Percentiles rank a stretch among this genome's conserved stretches.
phyloP scores from a whole-genome alignment of 2,329 filamentous ascomycete species.

The Clonostachys sp. region DNA sequence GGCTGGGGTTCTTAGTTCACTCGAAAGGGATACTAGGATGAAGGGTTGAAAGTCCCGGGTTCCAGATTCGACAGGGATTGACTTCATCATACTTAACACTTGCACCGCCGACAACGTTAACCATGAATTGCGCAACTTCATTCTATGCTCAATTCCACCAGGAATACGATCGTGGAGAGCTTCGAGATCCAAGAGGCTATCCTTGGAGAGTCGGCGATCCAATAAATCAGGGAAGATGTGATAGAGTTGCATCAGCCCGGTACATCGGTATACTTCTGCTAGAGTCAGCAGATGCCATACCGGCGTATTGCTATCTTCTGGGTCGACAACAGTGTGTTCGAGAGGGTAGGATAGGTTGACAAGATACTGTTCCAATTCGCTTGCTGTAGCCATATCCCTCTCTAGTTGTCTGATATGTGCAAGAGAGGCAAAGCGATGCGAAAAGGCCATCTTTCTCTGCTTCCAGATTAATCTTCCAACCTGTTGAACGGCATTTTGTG shows the following conservation, averaged over 20 bases:
- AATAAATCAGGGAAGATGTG: conserved; percentile 14
- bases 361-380: conserved; percentile 7
- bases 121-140: conserved; percentile 4
- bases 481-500: conserved; percentile 7
- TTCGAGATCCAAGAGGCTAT: conserved; percentile 5
- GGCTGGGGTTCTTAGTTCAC: conserved; percentile 5
- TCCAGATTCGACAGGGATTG: conserved; percentile 6
- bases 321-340: conserved; percentile 6
- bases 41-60: conserved; percentile 5
- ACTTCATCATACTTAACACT: conserved; percentile 5
- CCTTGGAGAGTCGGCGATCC: conserved; percentile 7
- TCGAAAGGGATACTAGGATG: conserved; percentile 7
- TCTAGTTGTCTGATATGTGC: conserved; percentile 9
- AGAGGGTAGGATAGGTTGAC: conserved; percentile 3
- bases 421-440: conserved; percentile 9
- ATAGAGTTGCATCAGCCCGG: conserved; percentile 10
- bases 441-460: conserved; percentile 8
- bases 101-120: conserved; percentile 9
- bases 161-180: not conserved
- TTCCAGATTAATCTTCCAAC: conserved; percentile 9
- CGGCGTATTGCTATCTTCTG: conserved; percentile 7
- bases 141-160: conserved; percentile 2
- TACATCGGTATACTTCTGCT: conserved; percentile 11
- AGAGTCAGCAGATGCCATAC: conserved; percentile 8
- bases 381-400: conserved; percentile 5